These are phyloP conservation scores for Pseudogymnoascus sp. DNA, from an alignment of 2,329 filamentous ascomycete genomes.

Conservation along the genomic window DNA sequence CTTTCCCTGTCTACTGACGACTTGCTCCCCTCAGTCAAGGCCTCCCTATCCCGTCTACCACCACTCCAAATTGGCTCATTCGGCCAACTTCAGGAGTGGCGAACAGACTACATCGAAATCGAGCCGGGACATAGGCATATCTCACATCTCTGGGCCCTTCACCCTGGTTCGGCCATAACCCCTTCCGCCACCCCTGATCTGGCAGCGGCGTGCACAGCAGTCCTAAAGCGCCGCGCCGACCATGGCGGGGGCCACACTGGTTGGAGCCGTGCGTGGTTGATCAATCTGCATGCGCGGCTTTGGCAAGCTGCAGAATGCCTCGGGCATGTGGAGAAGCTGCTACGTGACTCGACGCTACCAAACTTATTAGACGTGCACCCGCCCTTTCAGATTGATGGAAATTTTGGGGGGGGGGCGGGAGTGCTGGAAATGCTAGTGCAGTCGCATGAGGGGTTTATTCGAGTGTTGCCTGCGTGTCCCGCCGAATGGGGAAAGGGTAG, in stretches of 20 bases:
- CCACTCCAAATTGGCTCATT: conserved; percentile 22
- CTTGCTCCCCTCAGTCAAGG: conserved; percentile 16
- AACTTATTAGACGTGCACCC: conserved; percentile 39
- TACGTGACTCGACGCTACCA: conserved; percentile 34
- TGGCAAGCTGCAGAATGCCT: conserved; percentile 31
- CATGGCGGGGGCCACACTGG: conserved; percentile 38
- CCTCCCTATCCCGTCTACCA: conserved; percentile 15
- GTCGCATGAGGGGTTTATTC: conserved; percentile 27
- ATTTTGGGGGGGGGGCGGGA: conserved; percentile 40
- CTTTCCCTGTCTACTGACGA: conserved; percentile 25
- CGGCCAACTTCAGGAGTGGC: conserved; percentile 36
- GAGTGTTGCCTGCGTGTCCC: conserved; percentile 33
- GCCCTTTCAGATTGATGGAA: conserved; percentile 43
- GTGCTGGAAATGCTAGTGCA: conserved; percentile 40
- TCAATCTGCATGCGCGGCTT: conserved; percentile 37
- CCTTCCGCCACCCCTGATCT: conserved; percentile 26
- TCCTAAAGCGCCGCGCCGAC: conserved; percentile 26
- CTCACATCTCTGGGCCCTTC: conserved; percentile 37
- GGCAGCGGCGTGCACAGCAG: conserved; percentile 25
- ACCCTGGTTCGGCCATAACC: conserved; percentile 34
- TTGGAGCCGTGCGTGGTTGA: conserved; percentile 40
- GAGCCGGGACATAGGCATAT: conserved; percentile 38
- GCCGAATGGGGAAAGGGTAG: conserved; percentile 28
- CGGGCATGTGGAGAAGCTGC: conserved; percentile 31
- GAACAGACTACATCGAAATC: conserved; percentile 29